Percentiles rank a stretch among this genome's conserved stretches.
phyloP scores from a whole-genome alignment of 2,329 filamentous ascomycete genomes.

The Calonectria montana region DNA sequence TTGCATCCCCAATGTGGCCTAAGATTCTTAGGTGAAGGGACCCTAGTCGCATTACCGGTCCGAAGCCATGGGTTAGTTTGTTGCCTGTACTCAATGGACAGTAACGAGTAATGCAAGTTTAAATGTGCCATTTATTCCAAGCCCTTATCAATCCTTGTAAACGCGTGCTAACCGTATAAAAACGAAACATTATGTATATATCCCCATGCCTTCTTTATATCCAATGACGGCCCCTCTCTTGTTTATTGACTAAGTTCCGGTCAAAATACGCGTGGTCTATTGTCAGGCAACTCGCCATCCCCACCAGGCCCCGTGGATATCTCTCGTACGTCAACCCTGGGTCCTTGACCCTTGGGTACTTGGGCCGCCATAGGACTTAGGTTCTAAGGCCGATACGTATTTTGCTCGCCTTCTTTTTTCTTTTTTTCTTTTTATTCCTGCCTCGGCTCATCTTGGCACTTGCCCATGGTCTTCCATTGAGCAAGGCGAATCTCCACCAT shows the following conservation, averaged over 20 bases:
- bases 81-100: background rate
- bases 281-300: slow-evolving; percentile 20
- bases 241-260: background rate
- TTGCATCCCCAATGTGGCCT: slow-evolving; percentile 27
- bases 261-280: slow-evolving; percentile 22
- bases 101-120: too few species aligned
- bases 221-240: background rate
- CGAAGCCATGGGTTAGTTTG: background rate
- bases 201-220: slow-evolving; percentile 4
- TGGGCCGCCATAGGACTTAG: background rate
- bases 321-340: background rate
- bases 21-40: background rate
- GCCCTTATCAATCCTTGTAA: background rate
- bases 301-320: slow-evolving; percentile 25
- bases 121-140: background rate
- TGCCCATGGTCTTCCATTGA: background rate
- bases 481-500: slow-evolving; percentile 8
- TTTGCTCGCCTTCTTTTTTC: background rate
- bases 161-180: background rate
- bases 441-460: background rate
- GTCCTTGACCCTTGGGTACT: slow-evolving; percentile 1
- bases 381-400: background rate
- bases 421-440: background rate
- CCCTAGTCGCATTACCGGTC: background rate
- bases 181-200: slow-evolving; percentile 16